These are phyloP conservation scores for Starmerella vaccinii DNA, from an alignment of 805 yeast species.

Conservation along the genomic window DNA sequence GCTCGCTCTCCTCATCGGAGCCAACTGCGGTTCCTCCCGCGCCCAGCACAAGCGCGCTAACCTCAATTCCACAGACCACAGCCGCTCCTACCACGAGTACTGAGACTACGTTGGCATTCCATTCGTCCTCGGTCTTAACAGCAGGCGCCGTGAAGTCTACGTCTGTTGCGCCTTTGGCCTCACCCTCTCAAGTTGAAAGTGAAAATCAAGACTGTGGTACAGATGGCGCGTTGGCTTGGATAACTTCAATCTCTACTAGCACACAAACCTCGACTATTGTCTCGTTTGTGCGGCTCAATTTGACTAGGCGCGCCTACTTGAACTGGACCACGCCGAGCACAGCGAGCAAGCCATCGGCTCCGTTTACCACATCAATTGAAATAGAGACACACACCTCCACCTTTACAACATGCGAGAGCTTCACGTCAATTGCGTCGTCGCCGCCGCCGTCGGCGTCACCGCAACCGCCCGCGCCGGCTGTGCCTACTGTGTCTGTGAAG, in stretches of 20 bases:
- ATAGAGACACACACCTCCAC: too few species aligned
- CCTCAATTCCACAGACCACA: not conserved
- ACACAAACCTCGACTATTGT: conserved; percentile 1
- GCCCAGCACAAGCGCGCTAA: not conserved
- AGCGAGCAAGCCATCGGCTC: too few species aligned
- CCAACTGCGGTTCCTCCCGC: not conserved
- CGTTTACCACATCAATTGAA: too few species aligned
- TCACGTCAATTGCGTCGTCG: too few species aligned
- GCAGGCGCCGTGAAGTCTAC: not conserved
- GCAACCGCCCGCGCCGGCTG: too few species aligned
- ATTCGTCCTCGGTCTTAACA: not conserved
- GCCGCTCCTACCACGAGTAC: not conserved
- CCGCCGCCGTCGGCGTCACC: too few species aligned
- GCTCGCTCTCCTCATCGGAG: not conserved
- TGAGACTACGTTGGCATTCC: not conserved
- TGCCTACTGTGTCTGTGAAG: too few species aligned
- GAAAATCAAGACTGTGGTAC: not conserved
- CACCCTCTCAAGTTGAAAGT: not conserved
- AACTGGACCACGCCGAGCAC: too few species aligned
- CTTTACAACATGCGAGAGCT: too few species aligned
- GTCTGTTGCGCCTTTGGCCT: not conserved
- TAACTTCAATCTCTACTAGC: not conserved
- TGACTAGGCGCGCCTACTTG: not conserved
- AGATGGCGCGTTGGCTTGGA: not conserved
- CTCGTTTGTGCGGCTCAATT: not conserved